These are phyloP conservation scores for Paecilomyces sp. DNA, from an alignment of 2,329 filamentous ascomycete genomes.

Conservation along the genomic window DNA sequence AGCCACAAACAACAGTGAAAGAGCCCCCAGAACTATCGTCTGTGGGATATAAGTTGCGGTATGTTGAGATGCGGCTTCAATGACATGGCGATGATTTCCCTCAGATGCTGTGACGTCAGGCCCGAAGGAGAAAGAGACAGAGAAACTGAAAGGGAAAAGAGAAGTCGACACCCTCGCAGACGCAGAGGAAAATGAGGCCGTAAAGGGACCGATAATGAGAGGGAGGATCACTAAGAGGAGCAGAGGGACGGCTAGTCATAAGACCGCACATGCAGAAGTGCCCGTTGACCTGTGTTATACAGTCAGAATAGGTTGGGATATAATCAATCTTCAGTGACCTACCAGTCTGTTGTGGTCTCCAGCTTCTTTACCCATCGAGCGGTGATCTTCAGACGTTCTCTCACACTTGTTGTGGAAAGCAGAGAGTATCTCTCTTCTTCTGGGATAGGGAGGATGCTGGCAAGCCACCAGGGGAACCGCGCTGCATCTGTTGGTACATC, in stretches of 20 bases:
- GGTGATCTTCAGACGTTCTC: slow-evolving; percentile 76
- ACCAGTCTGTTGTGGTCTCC: slow-evolving; percentile 64
- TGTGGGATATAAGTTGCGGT: slow-evolving; percentile 21
- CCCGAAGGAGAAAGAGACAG: slow-evolving; percentile 28
- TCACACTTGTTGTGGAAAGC: slow-evolving; percentile 65
- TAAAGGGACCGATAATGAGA: slow-evolving; percentile 16
- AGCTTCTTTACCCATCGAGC: slow-evolving; percentile 70
- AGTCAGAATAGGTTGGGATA: not conserved
- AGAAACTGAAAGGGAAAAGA: slow-evolving; percentile 28
- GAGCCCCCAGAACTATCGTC: slow-evolving; percentile 23
- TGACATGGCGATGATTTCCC: not conserved
- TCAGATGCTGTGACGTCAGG: not conserved
- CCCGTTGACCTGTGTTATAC: slow-evolving; percentile 6
- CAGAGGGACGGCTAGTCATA: slow-evolving; percentile 38
- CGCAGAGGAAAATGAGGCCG: slow-evolving; percentile 13
- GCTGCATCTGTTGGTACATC: slow-evolving; percentile 69
- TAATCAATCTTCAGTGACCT: slow-evolving; percentile 31
- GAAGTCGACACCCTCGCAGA: slow-evolving; percentile 22
- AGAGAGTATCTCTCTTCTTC: slow-evolving; percentile 75
- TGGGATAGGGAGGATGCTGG: slow-evolving; percentile 67
- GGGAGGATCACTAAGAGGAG: slow-evolving; percentile 24
- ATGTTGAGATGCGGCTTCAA: not conserved
- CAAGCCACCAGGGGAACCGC: slow-evolving; percentile 85
- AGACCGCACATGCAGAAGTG: slow-evolving; percentile 19
- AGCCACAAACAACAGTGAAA: slow-evolving; percentile 21